Conservation (phyloP, 2,329 filamentous ascomycete species). For the Dactylellina leptospora region DNA sequence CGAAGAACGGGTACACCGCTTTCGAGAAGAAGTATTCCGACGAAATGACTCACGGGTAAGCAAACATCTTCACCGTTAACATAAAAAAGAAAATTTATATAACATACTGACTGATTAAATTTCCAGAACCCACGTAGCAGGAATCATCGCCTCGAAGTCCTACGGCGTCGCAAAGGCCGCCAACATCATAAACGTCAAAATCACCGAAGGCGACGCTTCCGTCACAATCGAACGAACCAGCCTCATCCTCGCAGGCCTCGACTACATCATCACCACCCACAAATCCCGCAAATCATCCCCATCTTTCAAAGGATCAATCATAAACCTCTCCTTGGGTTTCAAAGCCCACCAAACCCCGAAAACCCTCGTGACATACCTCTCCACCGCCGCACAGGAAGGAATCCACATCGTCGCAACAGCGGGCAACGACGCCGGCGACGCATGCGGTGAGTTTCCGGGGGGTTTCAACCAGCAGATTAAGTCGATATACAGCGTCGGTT, state of each 20-base stretch:
- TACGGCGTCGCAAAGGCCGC: conserved; percentile 64
- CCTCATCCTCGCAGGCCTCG: background rate
- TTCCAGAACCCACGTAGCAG: conserved; percentile 39
- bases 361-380: conserved; percentile 60
- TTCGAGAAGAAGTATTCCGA: conserved; percentile 57
- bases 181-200: conserved; percentile 63
- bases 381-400: conserved; percentile 61
- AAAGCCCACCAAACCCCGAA: conserved; percentile 57
- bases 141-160: conserved; percentile 55
- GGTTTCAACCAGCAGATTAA: conserved; percentile 60
- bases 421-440: conserved; percentile 59
- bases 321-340: conserved; percentile 67
- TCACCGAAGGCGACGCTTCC: conserved; percentile 59
- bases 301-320: conserved; percentile 60
- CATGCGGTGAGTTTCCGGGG: conserved; percentile 58
- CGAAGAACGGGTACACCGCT: conserved; percentile 58
- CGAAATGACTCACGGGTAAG: background rate
- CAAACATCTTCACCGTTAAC: too few species aligned
- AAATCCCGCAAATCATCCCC: conserved; percentile 61
- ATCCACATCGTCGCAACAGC: conserved; percentile 62
- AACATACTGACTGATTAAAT: background rate
- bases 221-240: conserved; percentile 55
- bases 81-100: background rate
- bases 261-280: conserved; percentile 58
- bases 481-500: conserved; percentile 61